phyloP scores from a whole-genome alignment of 768 basidiomycete species.

The Agaricus sinodeliciosus region DNA sequence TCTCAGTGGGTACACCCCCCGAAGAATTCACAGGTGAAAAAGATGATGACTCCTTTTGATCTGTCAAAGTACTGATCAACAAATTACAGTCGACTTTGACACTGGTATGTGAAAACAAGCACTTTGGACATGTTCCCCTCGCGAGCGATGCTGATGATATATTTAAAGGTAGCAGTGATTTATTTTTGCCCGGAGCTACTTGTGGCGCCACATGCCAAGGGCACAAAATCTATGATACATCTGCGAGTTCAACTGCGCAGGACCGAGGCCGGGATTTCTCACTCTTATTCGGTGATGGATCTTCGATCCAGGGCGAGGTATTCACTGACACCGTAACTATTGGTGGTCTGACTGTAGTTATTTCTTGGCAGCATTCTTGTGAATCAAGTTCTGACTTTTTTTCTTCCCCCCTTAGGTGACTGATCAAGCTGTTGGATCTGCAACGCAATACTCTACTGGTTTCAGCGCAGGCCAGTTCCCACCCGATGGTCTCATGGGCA shows the following conservation, averaged over 20 bases:
- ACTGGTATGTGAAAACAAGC: slow-evolving; percentile 32
- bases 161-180: slow-evolving; percentile 37
- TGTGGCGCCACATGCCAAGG: slow-evolving; percentile 30
- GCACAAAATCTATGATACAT: slow-evolving; percentile 31
- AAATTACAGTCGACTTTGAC: slow-evolving; percentile 39
- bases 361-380: background rate
- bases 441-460: slow-evolving; percentile 28
- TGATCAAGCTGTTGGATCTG: slow-evolving; percentile 28
- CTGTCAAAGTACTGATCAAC: background rate
- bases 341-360: slow-evolving; percentile 30
- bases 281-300: slow-evolving; percentile 45
- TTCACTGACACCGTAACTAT: slow-evolving; percentile 43
- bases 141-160: background rate
- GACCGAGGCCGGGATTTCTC: slow-evolving; percentile 26
- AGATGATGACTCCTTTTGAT: no score
- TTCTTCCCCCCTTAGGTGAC: slow-evolving; percentile 16
- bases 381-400: background rate
- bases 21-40: slow-evolving; percentile 32
- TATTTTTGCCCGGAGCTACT: slow-evolving; percentile 34
- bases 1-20: slow-evolving; percentile 43
- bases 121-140: background rate
- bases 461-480: slow-evolving; percentile 25
- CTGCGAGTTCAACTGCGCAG: slow-evolving; percentile 29
- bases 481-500: slow-evolving; percentile 36
- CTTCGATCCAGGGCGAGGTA: slow-evolving; percentile 34